Evolutionary conservation across 2,329 filamentous ascomycete genomes (phyloP), one percentile per base, ranked within the genome.

Genomic region (Pyrenochaeta sp.): DNA sequence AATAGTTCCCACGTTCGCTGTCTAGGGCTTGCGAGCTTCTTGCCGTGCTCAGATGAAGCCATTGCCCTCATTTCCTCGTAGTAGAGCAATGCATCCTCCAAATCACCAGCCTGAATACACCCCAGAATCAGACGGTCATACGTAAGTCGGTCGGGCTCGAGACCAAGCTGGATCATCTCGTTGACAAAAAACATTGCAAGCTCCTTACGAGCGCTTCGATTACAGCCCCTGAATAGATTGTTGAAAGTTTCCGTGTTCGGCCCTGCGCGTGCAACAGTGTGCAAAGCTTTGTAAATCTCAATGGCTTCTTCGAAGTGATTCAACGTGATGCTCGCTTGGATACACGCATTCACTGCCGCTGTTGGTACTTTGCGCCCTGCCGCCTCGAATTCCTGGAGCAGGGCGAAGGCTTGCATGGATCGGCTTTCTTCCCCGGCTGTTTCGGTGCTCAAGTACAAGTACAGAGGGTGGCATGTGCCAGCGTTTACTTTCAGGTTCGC

Each of bases 401-500:
- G 73, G 3, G 67, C 58, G 61, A 88, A 81, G 3, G 83, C 81
- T 26, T 79, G 69, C 11, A 75, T 65, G 1, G 82, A 72, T 3
- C 81, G 74, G 21, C 31, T 44, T n/a, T 34, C 14, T n/a, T 44
- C 37, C 0, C 65, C 60, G 0, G 76, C 69, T 1, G 76, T 70
- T 30, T 77, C 71, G 26, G 74, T 61, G 26, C 73, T 73, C 28
- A 95, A 74, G 44, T 81, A 73, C 3, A 68, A 62, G 55, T 81
- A 85, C 15, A 96, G 74, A 2, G 82, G 72, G 11, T 85, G 78
- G 2, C 88, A 90, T 41, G 82, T 86, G 10, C 75, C 80, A 3
- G 77, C 65, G 22, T 82, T 80, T 3, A 84, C 77, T 26, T 78
- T 67, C 4, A 86, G 65, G 4, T 84, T 83, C 13, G 84, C 81